Conservation (phyloP, 805 yeast species). For the Myxozyma monticola region DNA sequence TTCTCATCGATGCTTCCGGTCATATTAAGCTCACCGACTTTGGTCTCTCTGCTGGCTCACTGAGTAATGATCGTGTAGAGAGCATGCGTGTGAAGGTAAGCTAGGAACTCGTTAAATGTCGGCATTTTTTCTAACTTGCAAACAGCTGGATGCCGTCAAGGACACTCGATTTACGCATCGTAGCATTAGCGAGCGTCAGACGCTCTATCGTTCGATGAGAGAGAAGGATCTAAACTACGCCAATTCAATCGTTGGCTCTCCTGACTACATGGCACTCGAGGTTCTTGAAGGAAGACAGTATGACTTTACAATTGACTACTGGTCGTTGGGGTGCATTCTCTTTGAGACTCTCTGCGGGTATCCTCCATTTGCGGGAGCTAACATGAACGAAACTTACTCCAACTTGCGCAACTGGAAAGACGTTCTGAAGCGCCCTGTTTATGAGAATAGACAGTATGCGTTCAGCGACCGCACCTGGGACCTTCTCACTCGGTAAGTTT, state of each 20-base stretch:
- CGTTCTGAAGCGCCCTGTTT: slow-evolving; percentile 77
- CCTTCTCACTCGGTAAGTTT: slow-evolving; percentile 57
- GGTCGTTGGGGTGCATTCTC: slow-evolving; percentile 97
- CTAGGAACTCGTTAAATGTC: background rate
- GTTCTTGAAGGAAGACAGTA: slow-evolving; percentile 91
- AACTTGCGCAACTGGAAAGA: slow-evolving; percentile 92
- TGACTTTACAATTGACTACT: slow-evolving; percentile 95
- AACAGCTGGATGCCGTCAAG: slow-evolving; percentile 63
- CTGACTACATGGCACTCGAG: slow-evolving; percentile 98
- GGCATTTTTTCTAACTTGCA: background rate
- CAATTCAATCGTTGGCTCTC: slow-evolving; percentile 94
- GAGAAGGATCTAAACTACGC: slow-evolving; percentile 78
- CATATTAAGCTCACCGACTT: slow-evolving; percentile 88
- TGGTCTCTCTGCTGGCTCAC: slow-evolving; percentile 96
- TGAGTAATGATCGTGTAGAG: slow-evolving; percentile 88
- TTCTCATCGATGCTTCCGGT: slow-evolving; percentile 70
- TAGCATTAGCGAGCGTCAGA: slow-evolving; percentile 83
- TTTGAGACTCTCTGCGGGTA: slow-evolving; percentile 95
- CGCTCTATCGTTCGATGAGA: slow-evolving; percentile 75
- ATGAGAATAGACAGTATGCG: slow-evolving; percentile 82
- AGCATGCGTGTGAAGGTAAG: slow-evolving; percentile 72
- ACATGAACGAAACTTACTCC: slow-evolving; percentile 91
- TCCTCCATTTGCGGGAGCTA: slow-evolving; percentile 94
- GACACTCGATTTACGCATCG: slow-evolving; percentile 63
- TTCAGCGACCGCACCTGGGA: slow-evolving; percentile 97